Base-by-base conservation (phyloP, 805 yeast species). In the Jamesozyma lodderae region DNA sequence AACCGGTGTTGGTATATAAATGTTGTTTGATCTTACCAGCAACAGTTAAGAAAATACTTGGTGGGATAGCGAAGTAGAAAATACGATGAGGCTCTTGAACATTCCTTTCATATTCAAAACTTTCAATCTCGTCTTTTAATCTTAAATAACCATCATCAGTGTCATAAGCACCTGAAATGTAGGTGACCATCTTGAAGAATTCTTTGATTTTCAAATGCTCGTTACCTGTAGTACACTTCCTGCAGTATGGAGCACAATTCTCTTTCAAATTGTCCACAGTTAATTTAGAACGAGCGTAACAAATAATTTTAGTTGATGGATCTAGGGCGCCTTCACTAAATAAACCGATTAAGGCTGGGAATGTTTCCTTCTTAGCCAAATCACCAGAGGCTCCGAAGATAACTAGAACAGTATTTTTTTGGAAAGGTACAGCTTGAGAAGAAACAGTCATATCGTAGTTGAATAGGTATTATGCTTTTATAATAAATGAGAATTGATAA, bases 321-420 rank as follows among this genome's bases (percentile, higher is more conserved):
- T 94, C 83, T 41, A 90, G 69, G 46, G 75, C 76, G 28, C 94
- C 94, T 58, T 87, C 80, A 46, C 82, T 68, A 65, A 49, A 75
- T 28, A 82, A 69, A 9, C 90, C 90, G 52, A 81, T 81, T 17
- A 82, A 64, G 4, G 88, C 88, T 9, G 92, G 92, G 64, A 83
- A 85, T 3, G 95, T 87, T 67, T 88, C 87, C 78, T 87, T 87
- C 67, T 85, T 86, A 40, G 96, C 95, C 49, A 87, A 69, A 60
- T 87, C 96, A 37, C 96, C 96, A 21, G 94, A 82, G 33, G 96
- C 96, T 36, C 96, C 96, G 52, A 87, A 81, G 22, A 87, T 94
- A 23, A 79, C 84, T 50, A 87, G 69, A 31, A 75, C 70, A 7
- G 83, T 77, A 62, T 81, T 66, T 45, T 79, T 74, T 43, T 73